A percentile compares a stretch with the other conserved stretches of the same genome.
Conservation (phyloP, 2,329 filamentous ascomycete genomes). For the Chaetomium strumarium region DNA sequence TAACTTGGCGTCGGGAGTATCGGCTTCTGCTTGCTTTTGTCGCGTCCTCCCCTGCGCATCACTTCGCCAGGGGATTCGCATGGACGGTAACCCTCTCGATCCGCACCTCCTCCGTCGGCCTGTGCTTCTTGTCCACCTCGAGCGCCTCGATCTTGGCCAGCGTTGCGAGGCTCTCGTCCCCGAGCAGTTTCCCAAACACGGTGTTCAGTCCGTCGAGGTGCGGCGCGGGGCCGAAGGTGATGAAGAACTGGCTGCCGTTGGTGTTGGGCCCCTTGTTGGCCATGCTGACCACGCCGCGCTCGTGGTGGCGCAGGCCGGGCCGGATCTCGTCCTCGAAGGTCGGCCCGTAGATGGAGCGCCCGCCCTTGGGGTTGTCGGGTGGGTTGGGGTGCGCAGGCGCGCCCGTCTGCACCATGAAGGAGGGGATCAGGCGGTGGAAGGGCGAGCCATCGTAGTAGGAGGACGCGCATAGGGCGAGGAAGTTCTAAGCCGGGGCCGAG, state of each 20-base stretch:
- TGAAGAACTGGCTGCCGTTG: constrained; percentile 77
- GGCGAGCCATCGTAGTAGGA: constrained; percentile 68
- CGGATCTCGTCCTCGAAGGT: constrained; percentile 78
- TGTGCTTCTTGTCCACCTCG: constrained; percentile 70
- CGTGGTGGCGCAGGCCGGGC: constrained; percentile 61
- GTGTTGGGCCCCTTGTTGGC: constrained; percentile 69
- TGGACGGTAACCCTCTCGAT: constrained; percentile 70
- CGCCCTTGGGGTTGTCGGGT: constrained; percentile 59
- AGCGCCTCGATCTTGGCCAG: constrained; percentile 66
- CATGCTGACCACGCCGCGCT: constrained; percentile 68
- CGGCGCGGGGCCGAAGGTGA: constrained; percentile 69
- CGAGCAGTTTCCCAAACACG: constrained; percentile 70
- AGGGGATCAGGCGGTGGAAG: constrained; percentile 74
- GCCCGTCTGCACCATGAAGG: constrained; percentile 77
- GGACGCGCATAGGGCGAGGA: constrained; percentile 78
- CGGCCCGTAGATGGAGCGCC: constrained; percentile 66
- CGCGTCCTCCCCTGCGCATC: constrained; percentile 24
- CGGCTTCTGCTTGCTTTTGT: too few relatives aligned
- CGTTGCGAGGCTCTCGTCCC: constrained; percentile 57
- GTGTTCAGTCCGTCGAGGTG: constrained; percentile 82
- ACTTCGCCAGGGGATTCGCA: constrained; percentile 69
- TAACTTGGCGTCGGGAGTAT: too few relatives aligned
- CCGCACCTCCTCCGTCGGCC: constrained; percentile 51
- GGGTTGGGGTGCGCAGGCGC: constrained; percentile 48
- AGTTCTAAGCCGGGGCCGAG: constrained; percentile 56